Base-by-base conservation (phyloP, 2,329 filamentous ascomycete genomes). In the Phoma sp. region DNA sequence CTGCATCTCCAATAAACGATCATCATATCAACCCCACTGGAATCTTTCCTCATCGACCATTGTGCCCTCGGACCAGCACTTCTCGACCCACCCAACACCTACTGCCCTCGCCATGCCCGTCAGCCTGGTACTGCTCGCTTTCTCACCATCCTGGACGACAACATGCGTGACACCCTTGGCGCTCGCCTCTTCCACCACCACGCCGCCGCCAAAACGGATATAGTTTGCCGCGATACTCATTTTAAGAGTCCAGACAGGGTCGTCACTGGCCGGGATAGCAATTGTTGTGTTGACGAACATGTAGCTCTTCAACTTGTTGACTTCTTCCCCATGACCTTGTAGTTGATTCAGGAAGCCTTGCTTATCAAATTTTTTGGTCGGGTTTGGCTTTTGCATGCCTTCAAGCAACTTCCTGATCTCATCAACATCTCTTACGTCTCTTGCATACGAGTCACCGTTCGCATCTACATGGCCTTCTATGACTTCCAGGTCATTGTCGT, bases 371-470 rank as follows among this genome's bases (percentile, higher is more conserved):
- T 7, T 23, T 2, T 42, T 28, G 11, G 61, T 53, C n/a, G 42
- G 55, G n/a, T 67, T 61, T 1, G 51, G 47, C 21, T 51, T 59
- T 11, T 59, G 65, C 75, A 82, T 80, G n/a, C 68, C 64, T 1
- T 76, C 66, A 12, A 66, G 49, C 5, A 74, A 64, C 4, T 69
- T 43, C 59, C 74, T 78, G 40, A 96, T 80, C 65, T 93, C 90
- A 1, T 85, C 81, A 0, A 83, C 64, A 33, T 70, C 66, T 1
- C 79, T 81, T 7, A 89, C 77, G 64, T 96, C 87, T 4, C 93
- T 81, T 0, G 87, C 83, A 74, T 91, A 98, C 67, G 92, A 93
- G 71, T 99, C 95, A 0, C 89, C 90, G 64, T 86, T 95, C 47
- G 81, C 78, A 71, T 99, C 95, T 2, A 89, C 81, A 59, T 89